These are phyloP conservation scores for Eremothecium sinecaudum DNA, from an alignment of 1,139 yeast species.

Conservation along the genomic window DNA sequence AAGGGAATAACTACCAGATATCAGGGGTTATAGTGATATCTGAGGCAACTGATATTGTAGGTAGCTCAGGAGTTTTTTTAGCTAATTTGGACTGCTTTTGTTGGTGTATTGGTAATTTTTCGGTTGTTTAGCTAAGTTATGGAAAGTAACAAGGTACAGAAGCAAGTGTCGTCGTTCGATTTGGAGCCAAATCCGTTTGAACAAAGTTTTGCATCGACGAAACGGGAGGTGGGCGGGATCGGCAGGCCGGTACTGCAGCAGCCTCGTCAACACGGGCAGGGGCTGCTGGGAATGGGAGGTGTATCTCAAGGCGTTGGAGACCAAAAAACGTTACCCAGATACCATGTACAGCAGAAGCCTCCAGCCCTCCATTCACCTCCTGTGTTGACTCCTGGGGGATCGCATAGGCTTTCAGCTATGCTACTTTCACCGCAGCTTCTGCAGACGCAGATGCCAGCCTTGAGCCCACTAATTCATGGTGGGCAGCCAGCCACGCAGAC, in stretches of 20 bases:
- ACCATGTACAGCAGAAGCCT: slow-evolving; percentile 13
- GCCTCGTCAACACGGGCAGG: slow-evolving; percentile 10
- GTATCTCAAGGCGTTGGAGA: neutral
- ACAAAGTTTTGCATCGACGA: slow-evolving; percentile 65
- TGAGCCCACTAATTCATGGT: slow-evolving; percentile 13
- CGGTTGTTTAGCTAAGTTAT: too few relatives aligned
- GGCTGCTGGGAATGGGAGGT: slow-evolving; percentile 6
- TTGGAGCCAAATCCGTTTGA: slow-evolving; percentile 95
- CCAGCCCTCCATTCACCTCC: slow-evolving; percentile 39
- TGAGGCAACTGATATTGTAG: too few relatives aligned
- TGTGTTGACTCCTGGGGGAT: slow-evolving; percentile 49
- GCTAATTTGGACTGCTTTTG: too few relatives aligned
- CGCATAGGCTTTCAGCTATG: slow-evolving; percentile 50
- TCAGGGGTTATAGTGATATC: too few relatives aligned
- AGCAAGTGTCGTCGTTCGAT: slow-evolving; percentile 40
- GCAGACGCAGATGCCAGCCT: slow-evolving; percentile 9
- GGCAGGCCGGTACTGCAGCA: slow-evolving; percentile 25
- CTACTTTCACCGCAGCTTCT: slow-evolving; percentile 31
- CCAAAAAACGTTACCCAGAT: slow-evolving; percentile 1
- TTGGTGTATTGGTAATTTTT: too few relatives aligned
- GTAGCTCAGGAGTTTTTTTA: too few relatives aligned
- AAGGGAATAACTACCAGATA: too few relatives aligned
- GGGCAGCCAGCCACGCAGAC: slow-evolving; percentile 6
- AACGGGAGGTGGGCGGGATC: slow-evolving; percentile 20
- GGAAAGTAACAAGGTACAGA: slow-evolving; percentile 5